These are phyloP conservation scores for Neurospora crassa DNA, from an alignment of 2,329 filamentous ascomycete species.

Conservation along the genomic window DNA sequence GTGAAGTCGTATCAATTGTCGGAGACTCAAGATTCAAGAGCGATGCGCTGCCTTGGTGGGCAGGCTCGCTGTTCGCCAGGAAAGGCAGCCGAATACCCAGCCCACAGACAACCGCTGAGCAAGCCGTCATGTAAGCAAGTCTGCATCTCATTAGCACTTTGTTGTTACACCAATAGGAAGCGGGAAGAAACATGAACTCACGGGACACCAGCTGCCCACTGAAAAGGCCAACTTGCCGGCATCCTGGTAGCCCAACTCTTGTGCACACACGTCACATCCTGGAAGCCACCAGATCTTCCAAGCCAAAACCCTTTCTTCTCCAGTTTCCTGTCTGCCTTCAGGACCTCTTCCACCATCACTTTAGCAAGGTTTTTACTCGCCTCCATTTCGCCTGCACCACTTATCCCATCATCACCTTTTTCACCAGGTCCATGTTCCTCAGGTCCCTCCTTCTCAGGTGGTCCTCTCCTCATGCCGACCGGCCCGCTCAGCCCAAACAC, in stretches of 20 bases:
- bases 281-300: conserved; percentile 17
- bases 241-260: conserved; percentile 19
- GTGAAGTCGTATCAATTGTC: not conserved
- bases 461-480: not conserved
- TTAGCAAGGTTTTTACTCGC: not conserved
- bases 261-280: conserved; percentile 19
- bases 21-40: not conserved
- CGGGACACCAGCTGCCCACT: conserved; percentile 24
- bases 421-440: not conserved
- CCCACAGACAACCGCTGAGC: conserved; percentile 16
- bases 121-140: conserved; percentile 19
- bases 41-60: conserved; percentile 1
- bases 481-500: conserved; percentile 13
- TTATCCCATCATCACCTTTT: not conserved
- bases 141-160: conserved; percentile 7
- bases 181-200: conserved; percentile 6
- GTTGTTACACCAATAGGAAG: not conserved
- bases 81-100: conserved; percentile 21
- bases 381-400: not conserved
- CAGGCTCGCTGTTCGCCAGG: not conserved
- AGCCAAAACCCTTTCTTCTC: not conserved
- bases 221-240: conserved; percentile 20
- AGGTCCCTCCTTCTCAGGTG: not conserved
- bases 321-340: not conserved
- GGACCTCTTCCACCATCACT: not conserved